These are phyloP conservation scores for Argentina anserina DNA, from an alignment of 306 rosid genomes.

Conservation along the genomic window DNA sequence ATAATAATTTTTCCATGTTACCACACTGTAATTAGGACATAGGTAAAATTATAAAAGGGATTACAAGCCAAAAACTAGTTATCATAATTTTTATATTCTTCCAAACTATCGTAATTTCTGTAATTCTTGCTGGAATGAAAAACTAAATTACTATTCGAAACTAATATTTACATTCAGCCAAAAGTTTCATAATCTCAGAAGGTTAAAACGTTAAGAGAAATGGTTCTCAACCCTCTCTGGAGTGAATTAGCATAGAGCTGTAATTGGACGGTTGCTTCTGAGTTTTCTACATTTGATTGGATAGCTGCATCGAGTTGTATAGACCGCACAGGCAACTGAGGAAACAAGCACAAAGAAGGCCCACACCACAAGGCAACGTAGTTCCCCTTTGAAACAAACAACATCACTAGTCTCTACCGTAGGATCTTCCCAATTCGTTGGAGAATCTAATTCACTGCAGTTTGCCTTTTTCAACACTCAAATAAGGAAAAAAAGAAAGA, in stretches of 20 bases:
- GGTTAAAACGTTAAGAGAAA: not conserved
- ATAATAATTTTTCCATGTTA: no score
- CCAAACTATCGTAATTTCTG: no score
- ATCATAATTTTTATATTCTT: no score
- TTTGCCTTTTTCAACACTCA: slow-evolving; percentile 30
- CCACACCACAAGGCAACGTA: slow-evolving; percentile 33
- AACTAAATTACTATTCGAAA: no score
- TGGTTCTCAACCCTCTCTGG: not conserved
- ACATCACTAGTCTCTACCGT: slow-evolving; percentile 26
- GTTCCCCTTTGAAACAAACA: slow-evolving; percentile 24
- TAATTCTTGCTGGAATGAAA: no score
- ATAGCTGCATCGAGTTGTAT: slow-evolving; percentile 4
- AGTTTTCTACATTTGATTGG: slow-evolving; percentile 8
- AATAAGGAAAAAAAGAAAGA: slow-evolving; percentile 6
- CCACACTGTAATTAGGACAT: no score
- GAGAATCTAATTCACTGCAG: slow-evolving; percentile 61
- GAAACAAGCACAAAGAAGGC: slow-evolving; percentile 1
- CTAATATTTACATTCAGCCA: no score
- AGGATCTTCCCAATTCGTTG: slow-evolving; percentile 61
- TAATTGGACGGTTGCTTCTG: not conserved
- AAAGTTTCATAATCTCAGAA: no score
- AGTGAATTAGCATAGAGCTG: not conserved
- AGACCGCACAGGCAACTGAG: slow-evolving; percentile 4
- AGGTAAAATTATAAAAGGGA: no score
- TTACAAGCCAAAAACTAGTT: no score